Base-by-base conservation (phyloP, 2,329 filamentous ascomycete genomes). In the Grosmannia clavigera region DNA sequence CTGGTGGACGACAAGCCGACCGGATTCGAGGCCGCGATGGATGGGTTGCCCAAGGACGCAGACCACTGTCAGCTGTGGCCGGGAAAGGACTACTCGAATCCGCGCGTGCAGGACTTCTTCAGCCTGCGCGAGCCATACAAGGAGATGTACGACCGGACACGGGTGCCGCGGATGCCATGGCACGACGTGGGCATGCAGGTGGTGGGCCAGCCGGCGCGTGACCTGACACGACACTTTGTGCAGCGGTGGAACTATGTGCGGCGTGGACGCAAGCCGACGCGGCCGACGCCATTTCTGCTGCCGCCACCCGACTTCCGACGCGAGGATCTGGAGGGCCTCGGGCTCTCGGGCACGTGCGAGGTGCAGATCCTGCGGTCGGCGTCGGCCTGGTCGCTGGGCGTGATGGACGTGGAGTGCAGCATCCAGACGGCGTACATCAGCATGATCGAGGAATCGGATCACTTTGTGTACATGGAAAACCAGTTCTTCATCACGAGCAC, bases 101-200 rank as follows among this genome's bases (percentile, higher is more conserved):
- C 94, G 22, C 82, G 94, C 66, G 90, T 96, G 3, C 89, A 95
- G 67, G 94, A 99, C 71, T 99, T 99, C 70, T 96, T 90, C 76
- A 84, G 86, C 61, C 81, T 99, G 31, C 87, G 94, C 69, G 90
- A 95, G 71, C 94, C 94, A 1, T 97, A 97, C 68, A 94, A 96
- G 69, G 94, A 99, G 72, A 97, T 97, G 94, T 99, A 97, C 68
- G 90, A 97, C 72, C 86, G 94, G 60, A 87, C 84, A 62, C 88
- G 88, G 70, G 82, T 92, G 22, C 91, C 94, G 1, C 81, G 94
- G 63, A 99, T 97, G 94, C 92, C 94, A 1, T 99, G 94, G 94
- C 94, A 99, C 68, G 94, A 99, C 71, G 91, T 99, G 63, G 85
- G 87, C 3, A 97, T 99, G 94, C 94, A 97, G 72, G 86, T 99